A percentile compares a stretch with the other conserved stretches of the same genome.
phyloP scores from a whole-genome alignment of 1,139 yeast genomes.

The Zygotorulaspora mrakii region DNA sequence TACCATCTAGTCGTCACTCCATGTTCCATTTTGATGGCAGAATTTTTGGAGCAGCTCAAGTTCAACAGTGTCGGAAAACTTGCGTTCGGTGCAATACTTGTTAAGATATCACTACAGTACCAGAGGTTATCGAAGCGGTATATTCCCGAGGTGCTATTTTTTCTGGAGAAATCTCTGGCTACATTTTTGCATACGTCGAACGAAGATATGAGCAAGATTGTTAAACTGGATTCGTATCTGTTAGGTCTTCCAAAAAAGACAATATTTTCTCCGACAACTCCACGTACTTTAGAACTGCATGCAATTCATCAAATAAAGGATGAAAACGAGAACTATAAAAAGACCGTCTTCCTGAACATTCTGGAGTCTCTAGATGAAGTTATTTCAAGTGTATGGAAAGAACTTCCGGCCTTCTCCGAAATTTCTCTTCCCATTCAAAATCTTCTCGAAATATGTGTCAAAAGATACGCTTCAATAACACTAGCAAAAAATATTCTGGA shows the following conservation, averaged over 20 bases:
- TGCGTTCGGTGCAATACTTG: slow-evolving; percentile 55
- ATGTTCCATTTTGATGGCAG: slow-evolving; percentile 66
- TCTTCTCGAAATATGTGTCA: slow-evolving; percentile 24
- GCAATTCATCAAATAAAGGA: slow-evolving; percentile 25
- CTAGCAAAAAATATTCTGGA: slow-evolving; percentile 35
- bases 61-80: slow-evolving; percentile 41
- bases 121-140: slow-evolving; percentile 77
- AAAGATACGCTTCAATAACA: slow-evolving; percentile 26
- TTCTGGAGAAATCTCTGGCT: slow-evolving; percentile 52
- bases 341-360: slow-evolving; percentile 36
- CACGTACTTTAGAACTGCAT: slow-evolving; percentile 23
- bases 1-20: slow-evolving; percentile 91
- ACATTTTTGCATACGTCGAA: slow-evolving; percentile 41
- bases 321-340: slow-evolving; percentile 26
- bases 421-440: slow-evolving; percentile 32
- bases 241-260: slow-evolving; percentile 24
- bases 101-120: slow-evolving; percentile 62
- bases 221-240: slow-evolving; percentile 26
- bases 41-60: slow-evolving; percentile 55
- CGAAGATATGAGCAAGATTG: slow-evolving; percentile 16
- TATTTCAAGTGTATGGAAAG: slow-evolving; percentile 53
- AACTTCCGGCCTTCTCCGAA: slow-evolving; percentile 60
- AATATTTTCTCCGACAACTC: slow-evolving; percentile 14
- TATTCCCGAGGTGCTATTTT: slow-evolving; percentile 71
- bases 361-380: slow-evolving; percentile 33